Conservation (phyloP, 768 basidiomycete genomes). For the Pisolithus tinctorius region DNA sequence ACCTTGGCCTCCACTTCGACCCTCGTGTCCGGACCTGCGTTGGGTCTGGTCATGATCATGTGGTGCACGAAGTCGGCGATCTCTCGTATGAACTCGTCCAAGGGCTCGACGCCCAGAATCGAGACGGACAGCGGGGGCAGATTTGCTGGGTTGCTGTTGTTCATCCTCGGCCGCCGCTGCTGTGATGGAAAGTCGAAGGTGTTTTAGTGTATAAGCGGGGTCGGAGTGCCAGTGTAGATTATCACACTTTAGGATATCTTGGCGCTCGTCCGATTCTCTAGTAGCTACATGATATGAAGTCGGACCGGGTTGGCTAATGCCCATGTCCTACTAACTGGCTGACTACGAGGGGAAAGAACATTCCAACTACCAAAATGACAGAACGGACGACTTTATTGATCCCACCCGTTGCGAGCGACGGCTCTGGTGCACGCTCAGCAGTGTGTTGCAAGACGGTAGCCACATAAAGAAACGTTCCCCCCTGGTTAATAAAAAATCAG, state of each 20-base stretch:
- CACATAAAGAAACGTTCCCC: conserved; percentile 92
- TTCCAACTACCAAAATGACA: conserved; percentile 54
- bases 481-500: conserved; percentile 36
- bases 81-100: conserved; percentile 90
- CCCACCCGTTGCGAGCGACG: conserved; percentile 27
- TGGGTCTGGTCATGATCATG: conserved; percentile 52
- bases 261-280: too few relatives aligned
- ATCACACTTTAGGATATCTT: conserved; percentile 14
- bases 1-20: conserved; percentile 93
- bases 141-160: conserved; percentile 20
- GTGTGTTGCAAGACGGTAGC: conserved; percentile 84
- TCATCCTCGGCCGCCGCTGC: conserved; percentile 18
- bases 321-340: conserved; percentile 57
- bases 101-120: conserved; percentile 82
- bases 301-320: conserved; percentile 24
- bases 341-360: conserved; percentile 62
- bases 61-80: conserved; percentile 85
- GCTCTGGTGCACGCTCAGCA: conserved; percentile 38
- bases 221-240: conserved; percentile 26
- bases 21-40: conserved; percentile 38
- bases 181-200: conserved; percentile 28
- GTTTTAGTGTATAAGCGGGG: conserved; percentile 26
- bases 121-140: conserved; percentile 68
- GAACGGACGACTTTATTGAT: conserved; percentile 42
- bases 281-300: neutral